phyloP scores from a whole-genome alignment of 164 flowering plant genomes.

The Chimonanthus salicifolius region DNA sequence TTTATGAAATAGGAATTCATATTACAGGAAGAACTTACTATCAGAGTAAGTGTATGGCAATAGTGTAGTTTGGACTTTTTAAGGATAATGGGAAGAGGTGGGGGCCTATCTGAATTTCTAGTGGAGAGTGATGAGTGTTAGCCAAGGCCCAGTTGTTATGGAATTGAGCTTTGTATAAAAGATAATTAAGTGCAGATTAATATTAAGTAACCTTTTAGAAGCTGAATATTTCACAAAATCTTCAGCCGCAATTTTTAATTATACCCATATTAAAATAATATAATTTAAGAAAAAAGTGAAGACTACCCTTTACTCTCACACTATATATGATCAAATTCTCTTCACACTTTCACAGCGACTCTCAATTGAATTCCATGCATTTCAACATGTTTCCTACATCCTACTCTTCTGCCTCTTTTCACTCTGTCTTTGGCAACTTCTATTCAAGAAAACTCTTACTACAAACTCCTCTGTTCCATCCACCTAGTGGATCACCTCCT shows the following conservation, averaged over 20 bases:
- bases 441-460: slow-evolving; percentile 29
- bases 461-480: slow-evolving; percentile 23
- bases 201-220: neutral
- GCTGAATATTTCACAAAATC: neutral
- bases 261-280: neutral
- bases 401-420: neutral
- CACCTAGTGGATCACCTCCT: slow-evolving; percentile 16
- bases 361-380: neutral
- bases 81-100: too few relatives aligned
- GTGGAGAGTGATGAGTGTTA: neutral
- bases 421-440: neutral
- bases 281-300: neutral
- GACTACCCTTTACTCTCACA: neutral
- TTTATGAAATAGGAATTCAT: too few relatives aligned
- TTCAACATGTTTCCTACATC: neutral
- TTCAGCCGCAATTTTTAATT: neutral
- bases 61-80: too few relatives aligned
- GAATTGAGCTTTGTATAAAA: neutral
- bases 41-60: too few relatives aligned
- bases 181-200: neutral
- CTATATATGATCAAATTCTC: neutral
- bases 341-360: neutral
- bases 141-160: neutral
- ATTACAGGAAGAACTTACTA: too few relatives aligned
- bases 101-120: neutral